These are phyloP conservation scores for Psidium guajava DNA, from an alignment of 345 rosid genomes.

Conservation along the genomic window DNA sequence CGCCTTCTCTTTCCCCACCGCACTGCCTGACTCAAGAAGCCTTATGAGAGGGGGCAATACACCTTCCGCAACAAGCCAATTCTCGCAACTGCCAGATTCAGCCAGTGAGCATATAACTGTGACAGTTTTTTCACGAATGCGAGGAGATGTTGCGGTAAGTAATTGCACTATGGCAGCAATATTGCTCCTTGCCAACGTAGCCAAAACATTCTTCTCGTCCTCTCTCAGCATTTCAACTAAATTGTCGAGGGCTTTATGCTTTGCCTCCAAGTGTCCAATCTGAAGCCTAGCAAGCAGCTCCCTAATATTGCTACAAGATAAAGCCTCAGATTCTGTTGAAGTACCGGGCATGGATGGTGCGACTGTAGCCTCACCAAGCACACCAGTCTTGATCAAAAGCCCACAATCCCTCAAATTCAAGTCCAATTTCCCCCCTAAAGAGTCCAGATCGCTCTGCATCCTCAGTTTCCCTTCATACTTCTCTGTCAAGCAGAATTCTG, in stretches of 20 bases:
- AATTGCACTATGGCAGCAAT: conserved; percentile 74
- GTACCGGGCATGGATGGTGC: conserved; percentile 22
- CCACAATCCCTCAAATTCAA: conserved; percentile 78
- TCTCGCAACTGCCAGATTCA: conserved; percentile 70
- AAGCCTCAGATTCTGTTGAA: conserved; percentile 16
- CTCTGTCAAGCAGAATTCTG: conserved; percentile 44
- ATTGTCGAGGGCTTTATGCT: conserved; percentile 71
- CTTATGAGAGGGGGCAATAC: conserved; percentile 74
- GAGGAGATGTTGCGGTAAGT: conserved; percentile 65
- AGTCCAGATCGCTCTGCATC: conserved; percentile 97
- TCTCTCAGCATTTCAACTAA: conserved; percentile 78
- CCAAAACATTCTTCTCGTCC: conserved; percentile 58
- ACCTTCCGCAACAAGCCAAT: conserved; percentile 82
- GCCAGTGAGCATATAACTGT: conserved; percentile 61
- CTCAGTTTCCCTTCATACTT: conserved; percentile 79
- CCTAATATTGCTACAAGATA: conserved; percentile 29
- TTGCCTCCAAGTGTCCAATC: conserved; percentile 89
- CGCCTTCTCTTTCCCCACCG: conserved; percentile 66
- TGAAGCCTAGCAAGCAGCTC: conserved; percentile 92
- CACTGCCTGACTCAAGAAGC: conserved; percentile 74
- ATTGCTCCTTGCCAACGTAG: conserved; percentile 55
- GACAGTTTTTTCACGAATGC: conserved; percentile 63
- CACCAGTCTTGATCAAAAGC: conserved; percentile 82
- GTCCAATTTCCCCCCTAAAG: conserved; percentile 68
- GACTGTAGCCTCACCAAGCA: conserved; percentile 68